A percentile compares a stretch with the other conserved stretches of the same genome.
These are phyloP conservation scores for Penicillium sumatraense DNA, from an alignment of 2,329 filamentous ascomycete genomes.

Conservation along the genomic window DNA sequence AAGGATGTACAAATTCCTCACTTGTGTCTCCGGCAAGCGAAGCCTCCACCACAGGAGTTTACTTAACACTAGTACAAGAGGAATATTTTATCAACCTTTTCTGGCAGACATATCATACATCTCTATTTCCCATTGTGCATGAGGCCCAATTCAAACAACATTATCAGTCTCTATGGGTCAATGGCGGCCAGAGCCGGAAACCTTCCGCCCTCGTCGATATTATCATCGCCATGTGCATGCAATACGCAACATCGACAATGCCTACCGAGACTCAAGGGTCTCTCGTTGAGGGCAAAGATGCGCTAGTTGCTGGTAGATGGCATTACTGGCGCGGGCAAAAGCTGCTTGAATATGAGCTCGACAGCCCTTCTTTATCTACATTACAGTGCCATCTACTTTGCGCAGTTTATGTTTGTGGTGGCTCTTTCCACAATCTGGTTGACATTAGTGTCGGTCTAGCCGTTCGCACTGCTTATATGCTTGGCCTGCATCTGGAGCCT, in stretches of 20 bases:
- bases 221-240: constrained; percentile 28
- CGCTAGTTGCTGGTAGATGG: constrained; percentile 50
- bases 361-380: constrained; percentile 53
- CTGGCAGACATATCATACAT: constrained; percentile 27
- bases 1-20: not conserved
- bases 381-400: constrained; percentile 55
- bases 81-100: constrained; percentile 25
- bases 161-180: constrained; percentile 22
- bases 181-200: constrained; percentile 11
- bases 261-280: constrained; percentile 14
- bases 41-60: not conserved
- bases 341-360: constrained; percentile 51
- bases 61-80: constrained; percentile 21
- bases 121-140: constrained; percentile 26
- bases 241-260: constrained; percentile 18
- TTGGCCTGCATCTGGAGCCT: constrained; percentile 57
- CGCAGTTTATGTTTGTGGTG: constrained; percentile 53
- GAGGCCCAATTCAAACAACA: constrained; percentile 25
- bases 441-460: constrained; percentile 47
- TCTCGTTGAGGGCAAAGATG: constrained; percentile 34
- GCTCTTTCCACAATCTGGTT: constrained; percentile 55
- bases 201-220: constrained; percentile 26
- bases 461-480: constrained; percentile 51
- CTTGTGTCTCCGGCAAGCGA: not conserved
- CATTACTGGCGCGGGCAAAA: constrained; percentile 55